Percentiles rank a stretch among this genome's conserved stretches.
phyloP scores from a whole-genome alignment of 1,284 basidiomycete species.

The Cryptococcus wingfieldii region DNA sequence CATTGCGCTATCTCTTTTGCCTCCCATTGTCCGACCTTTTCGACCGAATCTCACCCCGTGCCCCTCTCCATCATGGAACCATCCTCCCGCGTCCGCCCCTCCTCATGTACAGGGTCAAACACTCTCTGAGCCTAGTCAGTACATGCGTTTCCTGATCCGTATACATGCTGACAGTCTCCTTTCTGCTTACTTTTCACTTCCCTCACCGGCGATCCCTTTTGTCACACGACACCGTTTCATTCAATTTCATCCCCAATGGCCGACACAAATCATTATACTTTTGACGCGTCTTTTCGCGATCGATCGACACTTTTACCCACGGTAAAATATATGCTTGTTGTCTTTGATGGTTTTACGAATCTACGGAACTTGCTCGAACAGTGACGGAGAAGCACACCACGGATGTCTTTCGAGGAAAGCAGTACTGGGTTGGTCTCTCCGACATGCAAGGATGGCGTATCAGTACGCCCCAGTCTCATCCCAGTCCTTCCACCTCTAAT shows the following conservation, averaged over 20 bases:
- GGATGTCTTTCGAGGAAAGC: constrained; percentile 65
- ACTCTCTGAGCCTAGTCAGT: constrained; percentile 48
- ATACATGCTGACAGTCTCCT: neutral
- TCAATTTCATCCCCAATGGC: neutral
- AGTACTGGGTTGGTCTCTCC: constrained; percentile 74
- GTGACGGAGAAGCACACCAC: constrained; percentile 79
- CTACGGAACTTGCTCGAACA: constrained; percentile 7
- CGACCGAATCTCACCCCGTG: neutral
- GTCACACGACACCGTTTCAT: constrained; percentile 17
- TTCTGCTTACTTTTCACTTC: neutral
- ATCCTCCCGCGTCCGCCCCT: neutral
- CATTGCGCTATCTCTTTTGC: neutral
- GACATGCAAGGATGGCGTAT: constrained; percentile 99
- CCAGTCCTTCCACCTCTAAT: neutral
- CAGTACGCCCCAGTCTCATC: constrained; percentile 66
- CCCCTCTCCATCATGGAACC: neutral
- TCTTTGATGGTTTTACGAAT: neutral
- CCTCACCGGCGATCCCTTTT: constrained; percentile 8
- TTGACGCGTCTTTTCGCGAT: neutral
- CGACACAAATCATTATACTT: too few species aligned
- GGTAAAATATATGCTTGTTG: neutral
- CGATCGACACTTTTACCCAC: neutral
- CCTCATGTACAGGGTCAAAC: constrained; percentile 43
- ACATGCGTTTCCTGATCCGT: neutral
- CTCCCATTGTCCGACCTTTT: neutral